These are phyloP conservation scores for Ormosia emarginata DNA, from an alignment of 306 rosid species.

Conservation along the genomic window DNA sequence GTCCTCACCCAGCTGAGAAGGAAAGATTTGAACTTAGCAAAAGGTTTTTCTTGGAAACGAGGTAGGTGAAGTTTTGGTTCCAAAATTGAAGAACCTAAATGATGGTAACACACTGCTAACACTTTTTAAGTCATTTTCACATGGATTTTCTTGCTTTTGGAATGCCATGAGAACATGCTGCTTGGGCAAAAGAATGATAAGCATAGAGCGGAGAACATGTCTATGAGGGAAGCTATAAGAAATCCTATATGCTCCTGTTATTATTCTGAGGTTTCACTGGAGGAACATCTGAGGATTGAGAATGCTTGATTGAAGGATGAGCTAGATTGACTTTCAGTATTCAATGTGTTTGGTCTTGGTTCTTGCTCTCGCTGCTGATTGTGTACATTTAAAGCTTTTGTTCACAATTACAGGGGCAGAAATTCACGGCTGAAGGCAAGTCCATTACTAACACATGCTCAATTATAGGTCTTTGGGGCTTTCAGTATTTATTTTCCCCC, in stretches of 20 bases:
- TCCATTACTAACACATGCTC: no score
- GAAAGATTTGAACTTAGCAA: constrained; percentile 76
- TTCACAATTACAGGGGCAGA: no score
- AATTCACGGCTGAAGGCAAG: no score
- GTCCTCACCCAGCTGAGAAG: constrained; percentile 94
- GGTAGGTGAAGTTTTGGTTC: constrained; percentile 93
- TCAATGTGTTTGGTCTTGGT: no score
- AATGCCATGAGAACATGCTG: constrained; percentile 80
- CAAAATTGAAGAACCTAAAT: constrained; percentile 91
- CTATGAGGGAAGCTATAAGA: constrained; percentile 83
- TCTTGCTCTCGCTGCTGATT: no score
- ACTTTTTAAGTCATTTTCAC: background rate
- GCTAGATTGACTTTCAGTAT: no score
- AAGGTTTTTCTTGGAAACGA: constrained; percentile 72
- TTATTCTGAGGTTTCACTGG: no score
- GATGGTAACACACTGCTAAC: constrained; percentile 47
- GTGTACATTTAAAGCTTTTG: no score
- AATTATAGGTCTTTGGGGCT: no score
- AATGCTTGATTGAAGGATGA: no score
- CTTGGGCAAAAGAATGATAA: constrained; percentile 89
- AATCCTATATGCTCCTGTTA: constrained; percentile 83
- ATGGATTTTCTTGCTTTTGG: background rate
- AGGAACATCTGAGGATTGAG: no score
- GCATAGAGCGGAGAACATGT: constrained; percentile 89
- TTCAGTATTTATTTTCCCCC: no score